Evolutionary conservation across 148 eudicot genomes (phyloP), one percentile per base, ranked within the genome.

Genomic region (Vaccinium myrtillus): DNA sequence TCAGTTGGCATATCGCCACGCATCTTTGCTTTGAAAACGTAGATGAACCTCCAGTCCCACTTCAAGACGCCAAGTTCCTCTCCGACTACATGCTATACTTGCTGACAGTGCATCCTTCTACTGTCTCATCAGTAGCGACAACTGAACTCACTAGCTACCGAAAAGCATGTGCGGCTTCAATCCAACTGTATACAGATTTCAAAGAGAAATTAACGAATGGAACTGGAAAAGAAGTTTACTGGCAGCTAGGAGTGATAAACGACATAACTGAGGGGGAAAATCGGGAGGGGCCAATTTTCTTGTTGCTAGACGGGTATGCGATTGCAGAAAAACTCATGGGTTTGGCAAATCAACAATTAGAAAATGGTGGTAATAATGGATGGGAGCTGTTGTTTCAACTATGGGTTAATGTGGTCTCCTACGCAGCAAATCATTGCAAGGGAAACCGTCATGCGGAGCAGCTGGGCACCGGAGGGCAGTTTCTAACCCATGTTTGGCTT

Each of bases 391-490:
- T 77, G 80, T 77, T 77, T 6, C 13, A 6, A 27, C 10, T 77
- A 27, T 77, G 80, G 80, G 16, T 77, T 18, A 61, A 77, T 49
- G 32, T 77, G 58, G 59, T 77, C 23, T 77, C 32, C 25, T 77
- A 14, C 23, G 27, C 80, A 1, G 80, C 80, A 77, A 11, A 4
- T 2, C 14, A 77, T 19, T 0, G 80, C 32, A 21, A 77, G 55
- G 80, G 80, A 46, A 25, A 77, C n/a, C 13, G 14, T 21, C 80
- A 77, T 77, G 80, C 58, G 5, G 32, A 77, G 0, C 80, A 48
- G 56, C 55, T 77, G 54, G 80, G 80, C 50, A 23, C 25, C 50
- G 80, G 80, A 54, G 80, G 80, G 32, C 55, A 77, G 58, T 46
- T 77, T 77, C 58, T 77, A 46, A 77, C 80, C 25, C 51, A 12